Evolutionary conservation across 495 filamentous ascomycete genomes (phyloP).

Genomic region (Aspergillus homomorphus): DNA sequence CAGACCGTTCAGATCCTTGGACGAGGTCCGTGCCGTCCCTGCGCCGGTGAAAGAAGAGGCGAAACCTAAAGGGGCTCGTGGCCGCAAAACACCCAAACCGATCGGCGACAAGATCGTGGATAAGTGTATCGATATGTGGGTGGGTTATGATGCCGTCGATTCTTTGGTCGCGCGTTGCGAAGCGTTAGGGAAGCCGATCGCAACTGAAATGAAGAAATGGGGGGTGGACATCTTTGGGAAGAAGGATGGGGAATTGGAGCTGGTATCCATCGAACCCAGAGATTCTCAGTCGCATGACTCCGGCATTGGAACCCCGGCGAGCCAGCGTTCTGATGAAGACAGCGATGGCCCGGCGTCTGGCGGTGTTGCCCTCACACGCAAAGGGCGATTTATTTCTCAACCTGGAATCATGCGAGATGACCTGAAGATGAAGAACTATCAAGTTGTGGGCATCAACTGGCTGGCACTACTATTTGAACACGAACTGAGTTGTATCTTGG

Average conservation of each 20-base stretch:
- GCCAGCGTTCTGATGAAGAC: slow-evolving; percentile 49
- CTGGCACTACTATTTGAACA: slow-evolving; percentile 74
- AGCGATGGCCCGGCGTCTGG: slow-evolving; percentile 40
- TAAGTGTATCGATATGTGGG: slow-evolving; percentile 67
- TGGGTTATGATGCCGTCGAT: slow-evolving; percentile 75
- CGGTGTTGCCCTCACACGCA: slow-evolving; percentile 22
- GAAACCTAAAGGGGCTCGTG: slow-evolving; percentile 47
- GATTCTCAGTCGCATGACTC: slow-evolving; percentile 55
- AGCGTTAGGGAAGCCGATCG: slow-evolving; percentile 62
- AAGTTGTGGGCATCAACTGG: slow-evolving; percentile 95
- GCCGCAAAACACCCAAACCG: slow-evolving; percentile 49
- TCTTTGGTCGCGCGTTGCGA: slow-evolving; percentile 71
- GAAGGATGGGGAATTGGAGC: slow-evolving; percentile 62
- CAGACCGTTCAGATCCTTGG: slow-evolving; percentile 64
- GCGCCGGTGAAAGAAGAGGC: slow-evolving; percentile 39
- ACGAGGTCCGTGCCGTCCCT: slow-evolving; percentile 60
- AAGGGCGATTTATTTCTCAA: slow-evolving; percentile 58
- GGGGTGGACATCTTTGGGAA: slow-evolving; percentile 71
- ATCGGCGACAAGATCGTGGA: slow-evolving; percentile 73
- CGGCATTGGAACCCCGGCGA: slow-evolving; percentile 69
- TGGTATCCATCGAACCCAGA: slow-evolving; percentile 55
- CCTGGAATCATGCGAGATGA: slow-evolving; percentile 70
- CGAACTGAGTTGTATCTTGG: slow-evolving; percentile 79
- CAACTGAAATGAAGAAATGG: slow-evolving; percentile 70
- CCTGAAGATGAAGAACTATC: slow-evolving; percentile 81